Base-by-base conservation (phyloP, 805 yeast species). In the Hanseniaspora occidentalis region DNA sequence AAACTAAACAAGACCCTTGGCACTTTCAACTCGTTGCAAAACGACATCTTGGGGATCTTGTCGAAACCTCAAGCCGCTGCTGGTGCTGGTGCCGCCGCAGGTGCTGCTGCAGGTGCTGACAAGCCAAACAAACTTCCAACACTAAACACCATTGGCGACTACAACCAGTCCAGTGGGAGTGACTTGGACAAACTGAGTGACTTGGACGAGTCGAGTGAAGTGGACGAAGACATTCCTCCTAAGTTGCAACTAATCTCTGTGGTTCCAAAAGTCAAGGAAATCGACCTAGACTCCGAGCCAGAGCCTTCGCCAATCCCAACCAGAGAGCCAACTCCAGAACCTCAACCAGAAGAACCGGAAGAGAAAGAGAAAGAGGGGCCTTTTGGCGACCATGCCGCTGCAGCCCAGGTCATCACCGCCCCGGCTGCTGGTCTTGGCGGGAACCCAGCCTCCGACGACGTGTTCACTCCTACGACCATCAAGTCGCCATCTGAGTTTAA, bases 201-300 rank as follows among this genome's bases (percentile, higher is more conserved):
- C 8, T 25, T 25, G 29, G 29, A 13, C 4, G 50, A 49, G 13
- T 47, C 54, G 39, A 43, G 54, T 21, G 56, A 53, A 31, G 44
- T 53, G 13, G 47, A 50, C 25, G 53, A 54, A 39, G 45, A 45
- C 31, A 25, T 25, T 25, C 14, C 29, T 25, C 29, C 29, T 13
- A 25, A 25, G 29, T 13, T 13, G n/a, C 4, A 13, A 4, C n/a
- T 25, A 14, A 25, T 25, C n/a, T 13, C 29, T 25, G 14, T 14
- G 11, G n/a, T 25, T 25, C 14, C 29, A 13, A 14, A 13, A 13
- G 29, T 25, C 4, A 14, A 25, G 14, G 14, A 13, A 25, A 25
- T 25, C 4, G 29, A 13, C n/a, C n/a, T 25, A 14, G 29, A 25
- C 11, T 25, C 29, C 4, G 29, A 25, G n/a, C 29, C 29, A 25